Conservation (phyloP, 2,329 filamentous ascomycete species). For the Aspergillus aculeatus region DNA sequence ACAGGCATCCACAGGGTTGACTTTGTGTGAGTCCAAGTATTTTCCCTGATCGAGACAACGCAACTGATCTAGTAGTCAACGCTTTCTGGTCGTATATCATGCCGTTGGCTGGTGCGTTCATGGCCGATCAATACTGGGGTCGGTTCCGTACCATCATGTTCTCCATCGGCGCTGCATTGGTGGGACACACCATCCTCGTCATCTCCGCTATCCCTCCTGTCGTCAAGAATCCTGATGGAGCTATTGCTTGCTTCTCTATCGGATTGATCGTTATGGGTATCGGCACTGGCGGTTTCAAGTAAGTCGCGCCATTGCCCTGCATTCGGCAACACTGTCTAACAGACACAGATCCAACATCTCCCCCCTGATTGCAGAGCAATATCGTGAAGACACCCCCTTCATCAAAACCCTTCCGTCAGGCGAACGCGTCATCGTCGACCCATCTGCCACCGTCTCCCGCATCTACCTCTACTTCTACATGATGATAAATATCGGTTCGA, state of each 20-base stretch:
- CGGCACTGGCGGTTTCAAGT: conserved; percentile 77
- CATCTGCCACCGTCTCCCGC: conserved; percentile 64
- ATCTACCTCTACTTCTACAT: conserved; percentile 72
- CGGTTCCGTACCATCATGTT: conserved; percentile 69
- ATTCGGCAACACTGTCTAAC: not conserved
- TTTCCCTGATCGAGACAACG: not conserved
- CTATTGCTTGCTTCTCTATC: conserved; percentile 64
- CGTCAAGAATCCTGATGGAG: conserved; percentile 56
- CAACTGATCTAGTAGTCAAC: conserved; percentile 45
- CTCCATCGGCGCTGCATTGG: conserved; percentile 62
- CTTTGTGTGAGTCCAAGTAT: conserved; percentile 40
- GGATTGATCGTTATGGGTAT: conserved; percentile 69
- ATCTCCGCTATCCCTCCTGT: conserved; percentile 63
- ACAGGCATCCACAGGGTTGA: conserved; percentile 53
- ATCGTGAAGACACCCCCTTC: conserved; percentile 57
- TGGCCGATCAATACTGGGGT: conserved; percentile 69
- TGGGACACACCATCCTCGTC: conserved; percentile 67
- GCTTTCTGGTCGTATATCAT: conserved; percentile 63
- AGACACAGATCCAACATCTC: conserved; percentile 62
- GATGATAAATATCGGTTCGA: conserved; percentile 66
- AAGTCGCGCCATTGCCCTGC: not conserved
- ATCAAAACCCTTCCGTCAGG: conserved; percentile 58
- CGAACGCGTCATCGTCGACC: conserved; percentile 69
- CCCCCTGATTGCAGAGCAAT: conserved; percentile 69
- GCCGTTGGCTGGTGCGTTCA: conserved; percentile 57